Base-by-base conservation (phyloP, 1,284 basidiomycete species). In the Tausonia pullulans region DNA sequence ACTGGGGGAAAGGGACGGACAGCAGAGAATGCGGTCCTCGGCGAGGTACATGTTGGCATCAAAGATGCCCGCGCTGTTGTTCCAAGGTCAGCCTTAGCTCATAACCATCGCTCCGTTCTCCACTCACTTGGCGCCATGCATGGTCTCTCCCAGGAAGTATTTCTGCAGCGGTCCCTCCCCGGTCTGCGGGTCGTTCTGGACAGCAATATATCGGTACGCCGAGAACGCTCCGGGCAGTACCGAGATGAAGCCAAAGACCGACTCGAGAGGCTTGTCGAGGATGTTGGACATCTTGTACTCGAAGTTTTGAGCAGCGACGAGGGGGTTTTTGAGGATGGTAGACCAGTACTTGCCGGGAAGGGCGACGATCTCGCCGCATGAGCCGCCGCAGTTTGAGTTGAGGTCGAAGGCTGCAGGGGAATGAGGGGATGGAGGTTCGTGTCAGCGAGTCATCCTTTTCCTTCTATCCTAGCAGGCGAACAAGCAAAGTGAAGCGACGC, bases 101-200 rank as follows among this genome's bases (percentile, higher is more conserved):
- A 27, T 27, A 27, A 27, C 27, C 27, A 27, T 27, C 27, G 27
- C 27, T 27, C 27, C 27, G 27, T 27, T 27, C 27, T 27, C 27
- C 90, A 0, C 93, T 91, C 71, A 96, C 90, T 41, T 86, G 5
- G 65, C 83, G 7, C 91, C 91, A 69, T 92, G 86, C 58, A 97
- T 77, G 46, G 90, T 84, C 74, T 99, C 96, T 40, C 96, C 95
- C 74, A 96, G 93, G 80, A 98, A 98, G 76, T 98, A 99, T 0
- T 89, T 55, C 13, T 60, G 46, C 16, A 60, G 50, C 50, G 58
- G 58, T 5, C 65, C 65, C 52, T 66, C 65, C 11, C 65, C 65
- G 13, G 65, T 66, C 45, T 27, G 43, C 7, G 60, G 60, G 49
- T 66, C 65, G 45, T 66, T 66, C 59, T 66, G 65, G 0, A 66